Percentiles rank a stretch among this genome's conserved stretches.
These are phyloP conservation scores for Trichomonas tenax DNA, from an alignment of 208 protist genomes.

Conservation along the genomic window DNA sequence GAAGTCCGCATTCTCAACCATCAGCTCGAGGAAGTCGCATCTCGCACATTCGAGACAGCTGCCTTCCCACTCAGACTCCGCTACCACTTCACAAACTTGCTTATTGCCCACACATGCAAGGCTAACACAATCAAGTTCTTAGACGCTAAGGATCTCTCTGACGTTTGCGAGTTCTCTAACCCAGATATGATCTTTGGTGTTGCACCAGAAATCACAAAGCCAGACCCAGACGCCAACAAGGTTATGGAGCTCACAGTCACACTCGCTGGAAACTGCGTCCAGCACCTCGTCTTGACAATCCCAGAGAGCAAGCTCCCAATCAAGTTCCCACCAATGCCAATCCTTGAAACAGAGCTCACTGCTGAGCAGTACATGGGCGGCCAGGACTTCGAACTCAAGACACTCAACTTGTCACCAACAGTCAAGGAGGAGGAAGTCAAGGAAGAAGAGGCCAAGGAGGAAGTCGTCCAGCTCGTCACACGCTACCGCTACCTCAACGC, in stretches of 20 bases:
- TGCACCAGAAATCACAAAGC: neutral
- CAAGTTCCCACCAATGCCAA: slow-evolving; percentile 9
- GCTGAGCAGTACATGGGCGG: neutral
- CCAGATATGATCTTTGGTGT: neutral
- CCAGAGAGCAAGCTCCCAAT: neutral
- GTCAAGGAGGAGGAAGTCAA: neutral
- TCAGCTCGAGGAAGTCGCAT: neutral
- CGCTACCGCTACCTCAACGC: neutral
- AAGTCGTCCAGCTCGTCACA: neutral
- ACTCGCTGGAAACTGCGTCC: neutral
- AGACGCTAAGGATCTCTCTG: neutral
- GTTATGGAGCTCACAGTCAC: neutral
- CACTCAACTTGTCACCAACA: neutral
- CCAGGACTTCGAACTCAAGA: neutral
- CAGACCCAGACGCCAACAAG: neutral
- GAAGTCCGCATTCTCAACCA: neutral
- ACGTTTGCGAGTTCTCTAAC: neutral
- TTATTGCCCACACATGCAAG: neutral
- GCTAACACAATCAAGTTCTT: neutral
- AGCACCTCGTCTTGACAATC: neutral
- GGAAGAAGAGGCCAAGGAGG: neutral
- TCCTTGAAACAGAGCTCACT: neutral
- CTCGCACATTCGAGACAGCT: neutral
- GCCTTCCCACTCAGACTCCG: neutral
- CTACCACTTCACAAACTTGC: neutral